These are phyloP conservation scores for Maudiozyma pseudohumilis DNA, from an alignment of 805 yeast species.

Conservation along the genomic window DNA sequence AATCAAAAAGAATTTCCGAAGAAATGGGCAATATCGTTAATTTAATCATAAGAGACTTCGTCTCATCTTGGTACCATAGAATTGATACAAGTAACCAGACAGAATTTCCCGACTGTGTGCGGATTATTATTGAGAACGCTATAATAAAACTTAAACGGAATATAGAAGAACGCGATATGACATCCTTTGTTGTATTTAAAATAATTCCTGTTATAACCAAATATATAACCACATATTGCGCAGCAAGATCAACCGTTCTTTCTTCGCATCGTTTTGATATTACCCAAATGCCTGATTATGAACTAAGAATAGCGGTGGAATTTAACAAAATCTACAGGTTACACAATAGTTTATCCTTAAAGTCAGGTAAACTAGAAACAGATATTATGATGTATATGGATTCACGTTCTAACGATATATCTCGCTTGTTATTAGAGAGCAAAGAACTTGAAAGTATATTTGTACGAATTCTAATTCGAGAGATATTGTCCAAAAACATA, in stretches of 20 bases:
- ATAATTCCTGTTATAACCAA: constrained; percentile 56
- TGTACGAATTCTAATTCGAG: constrained; percentile 44
- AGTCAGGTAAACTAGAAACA: constrained; percentile 26
- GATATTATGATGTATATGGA: constrained; percentile 45
- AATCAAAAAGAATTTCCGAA: constrained; percentile 27
- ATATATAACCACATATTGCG: constrained; percentile 46
- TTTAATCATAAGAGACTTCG: constrained; percentile 43
- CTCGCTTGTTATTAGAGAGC: constrained; percentile 42
- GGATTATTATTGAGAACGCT: constrained; percentile 34
- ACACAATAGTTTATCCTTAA: constrained; percentile 46
- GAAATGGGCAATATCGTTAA: constrained; percentile 37
- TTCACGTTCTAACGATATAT: constrained; percentile 27
- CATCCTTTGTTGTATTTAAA: constrained; percentile 47
- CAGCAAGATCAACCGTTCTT: constrained; percentile 30
- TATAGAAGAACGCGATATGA: constrained; percentile 38
- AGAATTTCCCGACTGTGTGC: constrained; percentile 34
- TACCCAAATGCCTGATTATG: constrained; percentile 30
- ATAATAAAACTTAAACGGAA: constrained; percentile 36
- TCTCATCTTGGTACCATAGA: constrained; percentile 44
- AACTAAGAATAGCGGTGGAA: constrained; percentile 34
- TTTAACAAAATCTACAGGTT: constrained; percentile 33
- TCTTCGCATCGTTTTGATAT: constrained; percentile 19
- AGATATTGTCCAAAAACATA: constrained; percentile 51
- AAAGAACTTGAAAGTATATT: constrained; percentile 37
- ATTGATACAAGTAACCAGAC: constrained; percentile 28